Evolutionary conservation across 169 alveolate species (phyloP).

Genomic region (Plasmodium malariae): DNA sequence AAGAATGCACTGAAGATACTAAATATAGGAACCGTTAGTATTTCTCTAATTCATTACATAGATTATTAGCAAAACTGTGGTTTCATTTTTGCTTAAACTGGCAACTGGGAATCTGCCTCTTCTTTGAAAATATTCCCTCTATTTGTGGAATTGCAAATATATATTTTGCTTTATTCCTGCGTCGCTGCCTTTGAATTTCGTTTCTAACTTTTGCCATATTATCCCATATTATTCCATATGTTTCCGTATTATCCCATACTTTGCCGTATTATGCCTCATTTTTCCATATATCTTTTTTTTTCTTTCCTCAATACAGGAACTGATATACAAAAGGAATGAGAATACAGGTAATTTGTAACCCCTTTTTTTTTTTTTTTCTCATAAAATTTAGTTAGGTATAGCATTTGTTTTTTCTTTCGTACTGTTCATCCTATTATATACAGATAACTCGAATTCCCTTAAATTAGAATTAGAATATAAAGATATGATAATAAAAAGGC

Average conservation of each 20-base stretch:
- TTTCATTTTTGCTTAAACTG: too few species aligned
- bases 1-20: constrained; percentile 38
- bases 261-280: background rate
- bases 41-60: too few species aligned
- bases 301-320: constrained; percentile 9
- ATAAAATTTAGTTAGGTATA: background rate
- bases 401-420: background rate
- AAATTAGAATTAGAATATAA: constrained; percentile 69
- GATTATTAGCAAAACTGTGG: too few species aligned
- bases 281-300: background rate
- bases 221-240: too few species aligned
- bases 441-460: constrained; percentile 1
- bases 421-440: background rate
- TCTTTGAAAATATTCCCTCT: too few species aligned
- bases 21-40: constrained; percentile 47
- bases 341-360: background rate
- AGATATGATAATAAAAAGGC: constrained; percentile 65
- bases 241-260: background rate
- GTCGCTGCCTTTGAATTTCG: too few species aligned
- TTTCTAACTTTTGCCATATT: too few species aligned
- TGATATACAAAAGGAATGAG: constrained; percentile 5
- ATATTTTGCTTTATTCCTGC: too few species aligned
- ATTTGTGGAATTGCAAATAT: too few species aligned
- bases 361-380: background rate
- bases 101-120: too few species aligned